These are phyloP conservation scores for Microcera coccophila DNA, from an alignment of 2,329 filamentous ascomycete genomes.

Conservation along the genomic window DNA sequence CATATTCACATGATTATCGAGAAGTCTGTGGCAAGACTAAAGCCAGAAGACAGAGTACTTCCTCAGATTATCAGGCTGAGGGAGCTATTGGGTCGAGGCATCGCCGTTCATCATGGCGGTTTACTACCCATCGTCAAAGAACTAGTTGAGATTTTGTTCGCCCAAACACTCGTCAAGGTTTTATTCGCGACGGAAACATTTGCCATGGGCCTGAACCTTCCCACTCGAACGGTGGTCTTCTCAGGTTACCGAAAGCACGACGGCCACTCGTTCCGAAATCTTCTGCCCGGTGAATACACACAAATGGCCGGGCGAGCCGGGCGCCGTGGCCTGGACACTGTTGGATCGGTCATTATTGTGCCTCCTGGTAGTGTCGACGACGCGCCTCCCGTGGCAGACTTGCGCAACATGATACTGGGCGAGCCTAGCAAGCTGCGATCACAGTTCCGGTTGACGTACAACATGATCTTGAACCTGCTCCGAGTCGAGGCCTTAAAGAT, in stretches of 20 bases:
- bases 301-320: slow-evolving; percentile 97
- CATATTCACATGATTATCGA: slow-evolving; percentile 97
- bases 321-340: slow-evolving; percentile 84
- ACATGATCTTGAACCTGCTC: slow-evolving; percentile 96
- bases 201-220: slow-evolving; percentile 95
- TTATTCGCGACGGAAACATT: slow-evolving; percentile 98
- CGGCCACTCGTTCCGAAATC: slow-evolving; percentile 83
- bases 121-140: slow-evolving; percentile 96
- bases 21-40: slow-evolving; percentile 85
- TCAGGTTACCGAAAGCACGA: slow-evolving; percentile 97
- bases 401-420: slow-evolving; percentile 92
- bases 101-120: slow-evolving; percentile 94
- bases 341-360: slow-evolving; percentile 93
- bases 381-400: slow-evolving; percentile 75
- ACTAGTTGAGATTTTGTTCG: slow-evolving; percentile 93
- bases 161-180: slow-evolving; percentile 91
- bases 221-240: slow-evolving; percentile 94
- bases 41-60: slow-evolving; percentile 82
- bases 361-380: slow-evolving; percentile 75
- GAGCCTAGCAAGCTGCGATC: slow-evolving; percentile 93
- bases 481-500: slow-evolving; percentile 96
- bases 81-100: slow-evolving; percentile 80
- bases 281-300: slow-evolving; percentile 93
- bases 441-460: slow-evolving; percentile 96
- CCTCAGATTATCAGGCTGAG: slow-evolving; percentile 87